Evolutionary conservation across 441 rosid species (phyloP), one percentile per base, ranked within the genome.

Genomic region (Erodium chrysanthum): DNA sequence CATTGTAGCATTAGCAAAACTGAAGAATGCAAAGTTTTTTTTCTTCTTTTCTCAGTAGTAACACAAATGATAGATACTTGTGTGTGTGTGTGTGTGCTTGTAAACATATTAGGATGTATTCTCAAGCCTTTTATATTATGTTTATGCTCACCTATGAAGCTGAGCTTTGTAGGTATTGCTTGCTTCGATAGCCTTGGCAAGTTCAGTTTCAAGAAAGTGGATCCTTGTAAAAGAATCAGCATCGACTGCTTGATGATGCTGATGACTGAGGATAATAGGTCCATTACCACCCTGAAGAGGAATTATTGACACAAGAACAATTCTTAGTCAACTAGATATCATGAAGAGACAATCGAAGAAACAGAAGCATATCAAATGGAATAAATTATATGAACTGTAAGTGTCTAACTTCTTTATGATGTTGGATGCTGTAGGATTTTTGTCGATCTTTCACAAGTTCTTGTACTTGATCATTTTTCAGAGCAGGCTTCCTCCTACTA

Each of bases 151-250:
- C 86, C 85, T 78, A 33, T 75, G 76, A 35, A 73, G 71, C 71
- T 73, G 81, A 65, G 42, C 48, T 72, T 79, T 79, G 22, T 75
- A 70, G 23, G 35, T 71, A 72, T 72, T 74, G 50, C 69, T 80
- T 2, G 74, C 73, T 73, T 78, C 84, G 56, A 54, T 63, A 8
- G 76, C 73, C 72, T 74, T 74, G 50, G 71, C 69, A 62, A 76
- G 68, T 61, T 81, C 79, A 44, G 74, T 73, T 56, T 80, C 84
- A 52, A 80, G 92, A 50, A 56, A 71, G 61, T 74, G 78, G 20
- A 84, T 71, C 75, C 81, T 79, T 27, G 82, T 78, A 64, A 70
- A 61, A 46, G 73, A 74, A 69, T 82, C 84, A 5, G 64, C 68
- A 22, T 56, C 71, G 18, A 40, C 64, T 18, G 66, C 21, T 42